These are phyloP conservation scores for Neoscytalidium dimidiatum DNA, from an alignment of 2,329 filamentous ascomycete genomes.

Conservation along the genomic window DNA sequence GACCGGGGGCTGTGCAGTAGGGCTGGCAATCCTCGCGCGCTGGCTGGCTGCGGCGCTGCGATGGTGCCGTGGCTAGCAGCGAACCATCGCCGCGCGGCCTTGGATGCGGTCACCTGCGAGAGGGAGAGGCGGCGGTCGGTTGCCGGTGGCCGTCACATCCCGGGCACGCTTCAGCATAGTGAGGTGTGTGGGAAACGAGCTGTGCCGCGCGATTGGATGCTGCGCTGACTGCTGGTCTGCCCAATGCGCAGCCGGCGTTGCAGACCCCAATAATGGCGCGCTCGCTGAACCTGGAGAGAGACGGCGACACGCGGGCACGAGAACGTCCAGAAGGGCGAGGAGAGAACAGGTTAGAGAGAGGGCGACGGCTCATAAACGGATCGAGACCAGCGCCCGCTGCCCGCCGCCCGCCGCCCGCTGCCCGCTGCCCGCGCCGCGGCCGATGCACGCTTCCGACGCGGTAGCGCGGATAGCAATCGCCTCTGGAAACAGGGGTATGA, in stretches of 20 bases:
- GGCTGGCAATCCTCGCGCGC: slow-evolving; percentile 3
- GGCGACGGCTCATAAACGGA: background rate
- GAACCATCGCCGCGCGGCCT: slow-evolving; percentile 17
- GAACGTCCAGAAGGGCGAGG: background rate
- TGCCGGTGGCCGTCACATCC: slow-evolving; percentile 5
- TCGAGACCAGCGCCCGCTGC: slow-evolving; percentile 1
- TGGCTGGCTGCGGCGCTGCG: slow-evolving; percentile 12
- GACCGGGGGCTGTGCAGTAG: slow-evolving; percentile 13
- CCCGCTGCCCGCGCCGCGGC: slow-evolving; percentile 13
- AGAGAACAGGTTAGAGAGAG: background rate
- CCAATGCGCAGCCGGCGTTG: slow-evolving; percentile 13
- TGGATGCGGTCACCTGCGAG: slow-evolving; percentile 16
- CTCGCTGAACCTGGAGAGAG: slow-evolving; percentile 2
- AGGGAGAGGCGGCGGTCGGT: background rate
- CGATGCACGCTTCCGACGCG: slow-evolving; percentile 13
- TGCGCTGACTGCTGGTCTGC: background rate
- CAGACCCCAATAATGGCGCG: slow-evolving; percentile 13
- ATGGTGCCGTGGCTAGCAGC: slow-evolving; percentile 16
- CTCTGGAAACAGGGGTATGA: slow-evolving; percentile 11
- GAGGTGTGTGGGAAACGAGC: background rate
- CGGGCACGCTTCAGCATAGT: background rate
- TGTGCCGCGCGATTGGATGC: slow-evolving; percentile 16
- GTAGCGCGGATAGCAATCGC: slow-evolving; percentile 18
- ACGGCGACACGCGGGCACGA: too few species aligned
- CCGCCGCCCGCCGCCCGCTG: slow-evolving; percentile 4